Conservation (phyloP, 495 filamentous ascomycete species). For the Cercophora newfieldiana region DNA sequence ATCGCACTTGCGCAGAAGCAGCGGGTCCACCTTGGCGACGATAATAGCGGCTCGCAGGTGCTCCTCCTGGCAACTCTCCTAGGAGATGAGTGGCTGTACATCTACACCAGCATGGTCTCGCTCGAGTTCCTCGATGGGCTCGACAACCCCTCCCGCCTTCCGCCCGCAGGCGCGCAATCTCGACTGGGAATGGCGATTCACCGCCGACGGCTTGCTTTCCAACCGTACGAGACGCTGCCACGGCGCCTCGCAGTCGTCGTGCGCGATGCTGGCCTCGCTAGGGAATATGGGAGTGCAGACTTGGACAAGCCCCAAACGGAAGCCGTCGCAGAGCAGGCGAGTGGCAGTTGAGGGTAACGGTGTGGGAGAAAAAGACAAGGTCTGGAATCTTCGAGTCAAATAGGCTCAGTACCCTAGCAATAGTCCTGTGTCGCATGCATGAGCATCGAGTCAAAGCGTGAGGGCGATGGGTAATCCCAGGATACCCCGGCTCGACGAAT, state of each 20-base stretch:
- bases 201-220: conserved; percentile 9
- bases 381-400: conserved; percentile 9
- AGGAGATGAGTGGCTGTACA: conserved; percentile 5
- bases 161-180: neutral
- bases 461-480: conserved; percentile 5
- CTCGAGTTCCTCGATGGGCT: conserved; percentile 9
- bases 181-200: conserved; percentile 6
- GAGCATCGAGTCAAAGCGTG: conserved; percentile 4
- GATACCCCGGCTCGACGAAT: conserved; percentile 7
- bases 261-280: neutral
- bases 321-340: conserved; percentile 14
- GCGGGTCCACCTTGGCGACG: conserved; percentile 3
- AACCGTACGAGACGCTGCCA: conserved; percentile 10
- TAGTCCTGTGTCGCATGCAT: neutral
- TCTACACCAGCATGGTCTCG: conserved; percentile 13
- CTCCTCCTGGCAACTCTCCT: conserved; percentile 3
- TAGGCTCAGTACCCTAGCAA: neutral
- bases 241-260: conserved; percentile 2
- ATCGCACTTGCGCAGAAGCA: conserved; percentile 14
- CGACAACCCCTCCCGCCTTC: conserved; percentile 4
- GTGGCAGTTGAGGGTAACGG: conserved; percentile 16
- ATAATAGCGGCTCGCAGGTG: neutral
- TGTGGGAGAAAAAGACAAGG: conserved; percentile 10
- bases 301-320: conserved; percentile 13
- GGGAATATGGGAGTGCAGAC: neutral